phyloP scores from a whole-genome alignment of 345 rosid species.

The Eucalyptus leucophloia region DNA sequence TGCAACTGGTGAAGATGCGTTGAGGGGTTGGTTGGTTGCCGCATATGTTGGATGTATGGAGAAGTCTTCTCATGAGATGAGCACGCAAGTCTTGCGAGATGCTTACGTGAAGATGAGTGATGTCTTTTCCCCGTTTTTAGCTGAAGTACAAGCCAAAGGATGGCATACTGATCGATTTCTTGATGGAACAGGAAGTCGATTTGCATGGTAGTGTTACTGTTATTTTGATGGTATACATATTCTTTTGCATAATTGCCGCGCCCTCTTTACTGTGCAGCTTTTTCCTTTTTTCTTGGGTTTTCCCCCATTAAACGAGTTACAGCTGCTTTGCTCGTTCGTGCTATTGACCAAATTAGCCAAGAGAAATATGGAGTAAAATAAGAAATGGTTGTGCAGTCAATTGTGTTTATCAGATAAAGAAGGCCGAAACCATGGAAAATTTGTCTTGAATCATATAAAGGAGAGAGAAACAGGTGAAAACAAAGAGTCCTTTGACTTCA shows the following conservation, averaged over 20 bases:
- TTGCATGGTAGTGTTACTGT: conserved; percentile 8
- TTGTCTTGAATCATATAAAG: neutral
- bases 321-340: neutral
- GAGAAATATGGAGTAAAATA: neutral
- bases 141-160: conserved; percentile 67
- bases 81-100: conserved; percentile 21
- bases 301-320: neutral
- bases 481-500: neutral
- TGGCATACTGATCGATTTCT: conserved; percentile 92
- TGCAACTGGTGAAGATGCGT: conserved; percentile 83
- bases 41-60: conserved; percentile 42
- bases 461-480: neutral
- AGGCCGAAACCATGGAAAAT: neutral
- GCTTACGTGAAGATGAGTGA: conserved; percentile 59
- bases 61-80: conserved; percentile 15
- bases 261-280: neutral
- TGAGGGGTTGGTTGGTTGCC: conserved; percentile 95
- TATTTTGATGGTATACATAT: neutral
- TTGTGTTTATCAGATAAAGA: neutral
- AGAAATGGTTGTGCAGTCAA: neutral
- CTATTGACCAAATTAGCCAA: neutral
- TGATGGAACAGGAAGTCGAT: conserved; percentile 78
- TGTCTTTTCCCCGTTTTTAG: conserved; percentile 35
- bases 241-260: neutral
- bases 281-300: neutral